Base-by-base conservation (phyloP, 805 yeast genomes). In the Saturnispora saitoi region DNA sequence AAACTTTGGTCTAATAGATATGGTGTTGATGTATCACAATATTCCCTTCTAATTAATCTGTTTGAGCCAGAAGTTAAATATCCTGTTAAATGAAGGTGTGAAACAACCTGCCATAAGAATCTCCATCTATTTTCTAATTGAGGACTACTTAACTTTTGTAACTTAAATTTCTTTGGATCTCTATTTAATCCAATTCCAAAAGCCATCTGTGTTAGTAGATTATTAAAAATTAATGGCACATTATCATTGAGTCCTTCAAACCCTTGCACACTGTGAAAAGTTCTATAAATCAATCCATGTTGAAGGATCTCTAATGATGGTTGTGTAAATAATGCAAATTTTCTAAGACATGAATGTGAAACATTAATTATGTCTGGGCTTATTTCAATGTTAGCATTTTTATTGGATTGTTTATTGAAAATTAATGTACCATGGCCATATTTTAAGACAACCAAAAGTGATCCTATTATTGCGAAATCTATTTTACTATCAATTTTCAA, bases 201-300 rank as follows among this genome's bases (percentile, higher is more conserved):
- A 0, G 83, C 84, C 83, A 83, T 80, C 56, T 80, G 86, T 14
- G 79, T 64, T 24, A 80, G 66, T 63, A 79, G 70, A 1, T 82
- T 78, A 14, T 75, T 60, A 48, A 75, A 72, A 12, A 78, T 73
- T 54, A 75, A 79, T 3, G 80, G 72, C 40, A 77, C 78, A 44
- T 80, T 82, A 47, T 78, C 81, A 57, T 77, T 83, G 4, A 69
- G 65, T 2, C 73, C 70, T 55, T 79, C 83, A 28, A 55, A 51
- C 36, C 82, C 83, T 57, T 76, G 78, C 47, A 61, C 66, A 32
- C 61, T 68, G 53, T 64, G 76, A 60, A 78, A 80, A 15, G 72
- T 60, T 54, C 78, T 69, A 63, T 76, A 68, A 50, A 73, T 64
- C 44, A 78, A 48, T 8, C 78, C 72, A 52, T 79, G 75, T 58